Base-by-base conservation (phyloP, 179 eudicot genomes). In the Patellifolia procumbens region DNA sequence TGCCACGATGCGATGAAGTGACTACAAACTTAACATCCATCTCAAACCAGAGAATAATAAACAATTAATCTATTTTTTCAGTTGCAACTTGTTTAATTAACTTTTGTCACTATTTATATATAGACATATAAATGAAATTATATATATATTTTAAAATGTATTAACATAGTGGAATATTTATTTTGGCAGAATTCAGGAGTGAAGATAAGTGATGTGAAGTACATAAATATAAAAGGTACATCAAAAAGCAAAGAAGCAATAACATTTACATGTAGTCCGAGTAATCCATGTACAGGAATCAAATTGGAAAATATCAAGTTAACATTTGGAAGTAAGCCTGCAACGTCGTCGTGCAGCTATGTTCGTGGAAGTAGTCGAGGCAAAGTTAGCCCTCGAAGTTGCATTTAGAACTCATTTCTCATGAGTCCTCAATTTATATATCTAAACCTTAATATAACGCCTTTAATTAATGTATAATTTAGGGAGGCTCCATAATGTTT, bases 281-380 rank as follows among this genome's bases (percentile, higher is more conserved):
- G 74, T 34, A 81, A 75, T 68, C 91, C 92, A 71, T 91, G 96
- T 72, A 78, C 17, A 42, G 88, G 84, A 52, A 83, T 91, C 42
- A 72, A 46, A 78, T 46, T 89, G 80, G 78, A 80, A 39, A 86
- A 88, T 64, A 77, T 89, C 19, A 80, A 76, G 46, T 75, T 89
- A 45, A 84, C 83, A 5, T 83, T 83, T 73, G 39, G 56, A 56
- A 71, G 67, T 34, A 35, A 66, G 51, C 78, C 74, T 13, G 88
- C 91, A 13, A 43, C 66, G 16, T 68, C 87, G 2, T 35, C 52
- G 6, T 88, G 87, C 52, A 73, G 75, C 7, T 62, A 87, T 67
- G 76, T 72, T 13, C 78, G 51, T 31, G 92, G 88, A 17, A 60
- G 43, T 45, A 72, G 53, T 17, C 69, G 53, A 11, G 90, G 90